Evolutionary conservation across 345 rosid species (phyloP).

Genomic region (Erysimum cheiranthoides): DNA sequence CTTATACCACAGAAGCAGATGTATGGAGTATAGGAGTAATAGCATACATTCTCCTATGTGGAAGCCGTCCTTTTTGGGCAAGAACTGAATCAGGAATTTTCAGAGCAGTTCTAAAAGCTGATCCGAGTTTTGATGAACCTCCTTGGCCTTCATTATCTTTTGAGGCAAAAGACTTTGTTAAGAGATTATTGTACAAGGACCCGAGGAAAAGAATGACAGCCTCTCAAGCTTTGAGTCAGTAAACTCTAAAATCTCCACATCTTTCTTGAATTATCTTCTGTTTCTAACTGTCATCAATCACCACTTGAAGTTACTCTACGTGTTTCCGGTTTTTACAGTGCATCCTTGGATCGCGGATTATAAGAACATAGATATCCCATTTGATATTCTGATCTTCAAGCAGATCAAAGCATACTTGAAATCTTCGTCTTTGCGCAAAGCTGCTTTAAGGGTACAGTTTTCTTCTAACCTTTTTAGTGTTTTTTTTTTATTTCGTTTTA

Average conservation of each 20-base stretch:
- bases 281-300: slow-evolving; percentile 13
- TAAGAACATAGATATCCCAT: slow-evolving; percentile 63
- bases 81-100: slow-evolving; percentile 95
- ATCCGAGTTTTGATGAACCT: slow-evolving; percentile 81
- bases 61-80: slow-evolving; percentile 99
- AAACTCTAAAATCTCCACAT: slow-evolving; percentile 5
- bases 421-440: slow-evolving; percentile 87
- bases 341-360: slow-evolving; percentile 86
- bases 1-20: slow-evolving; percentile 94
- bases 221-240: slow-evolving; percentile 91
- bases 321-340: slow-evolving; percentile 53
- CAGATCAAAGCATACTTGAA: slow-evolving; percentile 80
- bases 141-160: slow-evolving; percentile 92
- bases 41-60: slow-evolving; percentile 90
- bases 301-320: not conserved
- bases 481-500: not conserved
- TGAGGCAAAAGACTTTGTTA: slow-evolving; percentile 91
- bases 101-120: slow-evolving; percentile 87
- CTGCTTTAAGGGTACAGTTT: slow-evolving; percentile 78
- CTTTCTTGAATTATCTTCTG: slow-evolving; percentile 33
- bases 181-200: slow-evolving; percentile 77
- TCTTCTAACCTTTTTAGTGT: slow-evolving; percentile 1
- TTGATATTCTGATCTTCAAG: slow-evolving; percentile 75
- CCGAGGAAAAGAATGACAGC: slow-evolving; percentile 93
- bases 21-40: slow-evolving; percentile 99